Conservation (phyloP, 306 rosid genomes). For the Cicer cuneatum region DNA sequence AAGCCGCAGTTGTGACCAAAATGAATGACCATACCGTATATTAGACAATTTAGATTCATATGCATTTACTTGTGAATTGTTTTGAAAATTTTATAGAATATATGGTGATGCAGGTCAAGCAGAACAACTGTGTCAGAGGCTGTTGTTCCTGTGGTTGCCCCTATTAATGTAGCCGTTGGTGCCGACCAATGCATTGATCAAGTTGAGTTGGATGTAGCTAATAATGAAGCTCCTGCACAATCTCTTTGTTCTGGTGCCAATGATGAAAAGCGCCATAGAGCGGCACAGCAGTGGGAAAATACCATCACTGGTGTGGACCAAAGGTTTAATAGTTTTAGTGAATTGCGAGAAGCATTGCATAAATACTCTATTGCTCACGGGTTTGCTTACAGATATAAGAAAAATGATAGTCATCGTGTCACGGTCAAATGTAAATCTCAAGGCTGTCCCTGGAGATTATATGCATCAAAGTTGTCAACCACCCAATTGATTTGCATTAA, state of each 20-base stretch:
- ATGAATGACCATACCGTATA: conserved; percentile 19
- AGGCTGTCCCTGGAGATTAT: conserved; percentile 97
- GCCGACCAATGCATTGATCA: conserved; percentile 47
- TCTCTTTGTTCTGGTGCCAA: conserved; percentile 52
- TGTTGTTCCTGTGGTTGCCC: conserved; percentile 64
- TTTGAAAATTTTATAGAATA: conserved; percentile 35
- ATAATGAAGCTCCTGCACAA: conserved; percentile 51
- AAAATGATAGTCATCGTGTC: conserved; percentile 92
- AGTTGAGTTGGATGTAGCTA: conserved; percentile 53
- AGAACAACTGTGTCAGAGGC: conserved; percentile 92
- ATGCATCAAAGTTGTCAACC: conserved; percentile 88
- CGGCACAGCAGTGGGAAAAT: conserved; percentile 95
- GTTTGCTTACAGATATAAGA: conserved; percentile 90
- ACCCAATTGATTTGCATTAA: conserved; percentile 93
- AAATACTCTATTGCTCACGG: conserved; percentile 96
- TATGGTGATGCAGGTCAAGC: conserved; percentile 75
- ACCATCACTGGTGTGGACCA: conserved; percentile 95
- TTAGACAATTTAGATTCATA: conserved; percentile 14
- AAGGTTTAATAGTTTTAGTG: conserved; percentile 88
- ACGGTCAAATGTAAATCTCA: conserved; percentile 94
- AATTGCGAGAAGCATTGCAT: conserved; percentile 93
- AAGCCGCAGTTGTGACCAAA: conserved; percentile 27
- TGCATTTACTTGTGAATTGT: conserved; percentile 29
- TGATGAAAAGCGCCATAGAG: conserved; percentile 73
- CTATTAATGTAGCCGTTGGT: conserved; percentile 52